Conservation (phyloP, 768 basidiomycete species). For the Galerina sulciceps region DNA sequence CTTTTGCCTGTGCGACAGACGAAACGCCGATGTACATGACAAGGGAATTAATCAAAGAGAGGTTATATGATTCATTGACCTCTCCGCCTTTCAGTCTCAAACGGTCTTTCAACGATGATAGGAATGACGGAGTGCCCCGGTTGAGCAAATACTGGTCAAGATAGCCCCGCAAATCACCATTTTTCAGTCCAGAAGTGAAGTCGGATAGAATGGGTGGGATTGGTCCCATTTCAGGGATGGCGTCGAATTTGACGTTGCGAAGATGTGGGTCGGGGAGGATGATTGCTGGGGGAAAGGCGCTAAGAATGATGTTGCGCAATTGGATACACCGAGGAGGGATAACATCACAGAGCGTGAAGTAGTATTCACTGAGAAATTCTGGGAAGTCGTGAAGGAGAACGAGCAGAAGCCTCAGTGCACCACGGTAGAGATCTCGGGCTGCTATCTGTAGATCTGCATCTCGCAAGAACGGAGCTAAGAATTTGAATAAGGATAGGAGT, state of each 20-base stretch:
- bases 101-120: constrained; percentile 78
- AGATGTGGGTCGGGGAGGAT: constrained; percentile 87
- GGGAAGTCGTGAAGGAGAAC: constrained; percentile 99
- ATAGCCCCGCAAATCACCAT: constrained; percentile 74
- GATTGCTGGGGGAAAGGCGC: constrained; percentile 87
- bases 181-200: constrained; percentile 82
- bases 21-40: constrained; percentile 97
- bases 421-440: constrained; percentile 87
- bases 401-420: constrained; percentile 86
- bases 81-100: constrained; percentile 53
- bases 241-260: constrained; percentile 71
- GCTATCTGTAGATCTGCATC: constrained; percentile 79
- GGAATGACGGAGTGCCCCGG: constrained; percentile 72
- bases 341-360: constrained; percentile 92
- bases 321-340: constrained; percentile 95
- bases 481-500: constrained; percentile 92
- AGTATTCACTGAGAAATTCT: constrained; percentile 96
- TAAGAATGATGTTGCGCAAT: constrained; percentile 93
- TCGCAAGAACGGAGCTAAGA: constrained; percentile 89
- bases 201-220: constrained; percentile 93
- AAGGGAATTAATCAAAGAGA: constrained; percentile 89
- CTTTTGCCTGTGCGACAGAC: constrained; percentile 87
- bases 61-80: constrained; percentile 73
- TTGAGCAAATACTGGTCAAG: constrained; percentile 87
- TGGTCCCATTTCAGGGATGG: constrained; percentile 87